These are phyloP conservation scores for Syzygium oleosum DNA, from an alignment of 345 rosid genomes.

Conservation along the genomic window DNA sequence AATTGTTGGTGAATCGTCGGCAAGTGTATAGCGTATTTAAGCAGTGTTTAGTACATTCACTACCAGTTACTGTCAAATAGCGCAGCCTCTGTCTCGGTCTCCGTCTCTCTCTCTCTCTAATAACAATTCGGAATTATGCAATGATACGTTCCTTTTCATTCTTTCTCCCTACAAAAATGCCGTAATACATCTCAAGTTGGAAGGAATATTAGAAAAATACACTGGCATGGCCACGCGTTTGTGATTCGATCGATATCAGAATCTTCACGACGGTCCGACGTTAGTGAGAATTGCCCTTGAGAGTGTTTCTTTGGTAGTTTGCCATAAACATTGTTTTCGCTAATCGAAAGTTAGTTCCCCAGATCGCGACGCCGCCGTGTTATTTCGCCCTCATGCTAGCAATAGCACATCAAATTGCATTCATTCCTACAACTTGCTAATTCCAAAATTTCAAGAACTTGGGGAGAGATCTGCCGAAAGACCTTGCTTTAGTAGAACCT, in stretches of 20 bases:
- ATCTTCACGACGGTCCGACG: background rate
- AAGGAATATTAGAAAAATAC: background rate
- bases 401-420: background rate
- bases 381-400: background rate
- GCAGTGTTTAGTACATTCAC: background rate
- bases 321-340: background rate
- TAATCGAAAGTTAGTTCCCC: background rate
- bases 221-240: accelerated
- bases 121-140: background rate
- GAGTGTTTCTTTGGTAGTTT: background rate
- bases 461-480: background rate
- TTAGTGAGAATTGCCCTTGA: background rate
- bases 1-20: background rate
- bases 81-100: background rate
- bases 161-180: background rate
- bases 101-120: background rate
- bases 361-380: accelerated
- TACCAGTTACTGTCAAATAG: background rate
- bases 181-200: background rate
- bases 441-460: background rate
- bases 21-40: background rate
- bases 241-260: background rate
- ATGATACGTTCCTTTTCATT: background rate
- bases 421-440: background rate
- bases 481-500: background rate